These are phyloP conservation scores for Oxyria digyna DNA, from an alignment of 148 eudicot genomes.

Conservation along the genomic window DNA sequence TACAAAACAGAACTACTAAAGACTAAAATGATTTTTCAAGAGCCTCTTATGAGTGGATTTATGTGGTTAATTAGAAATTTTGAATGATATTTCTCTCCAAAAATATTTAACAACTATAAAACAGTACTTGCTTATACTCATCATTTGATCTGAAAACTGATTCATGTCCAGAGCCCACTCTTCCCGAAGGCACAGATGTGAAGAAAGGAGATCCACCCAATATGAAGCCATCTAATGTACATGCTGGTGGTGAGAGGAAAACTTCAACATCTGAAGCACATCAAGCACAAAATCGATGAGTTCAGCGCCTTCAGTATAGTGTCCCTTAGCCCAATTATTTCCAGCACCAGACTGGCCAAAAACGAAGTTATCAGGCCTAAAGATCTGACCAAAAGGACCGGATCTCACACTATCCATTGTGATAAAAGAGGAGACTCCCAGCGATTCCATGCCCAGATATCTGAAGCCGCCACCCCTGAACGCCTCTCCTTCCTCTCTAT, in stretches of 20 bases:
- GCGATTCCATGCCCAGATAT: too few species aligned
- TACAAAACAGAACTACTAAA: background rate
- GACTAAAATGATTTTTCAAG: background rate
- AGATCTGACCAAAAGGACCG: too few species aligned
- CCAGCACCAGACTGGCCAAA: too few species aligned
- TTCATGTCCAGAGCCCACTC: conserved; percentile 83
- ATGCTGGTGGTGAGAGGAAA: conserved; percentile 84
- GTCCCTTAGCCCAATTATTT: too few species aligned
- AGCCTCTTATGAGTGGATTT: background rate
- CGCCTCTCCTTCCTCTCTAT: too few species aligned
- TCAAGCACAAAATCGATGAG: too few species aligned
- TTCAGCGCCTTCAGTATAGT: too few species aligned
- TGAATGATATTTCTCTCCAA: background rate
- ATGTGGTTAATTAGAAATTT: background rate
- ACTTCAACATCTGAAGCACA: conserved; percentile 98
- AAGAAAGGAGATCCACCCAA: conserved; percentile 92
- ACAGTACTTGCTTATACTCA: conserved; percentile 78
- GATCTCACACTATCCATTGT: too few species aligned
- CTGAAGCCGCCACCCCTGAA: too few species aligned
- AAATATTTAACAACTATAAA: background rate
- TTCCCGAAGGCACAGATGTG: conserved; percentile 98
- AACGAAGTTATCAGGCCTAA: too few species aligned
- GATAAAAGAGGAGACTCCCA: too few species aligned
- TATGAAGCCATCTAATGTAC: conserved; percentile 84
- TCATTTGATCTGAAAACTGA: conserved; percentile 85